A percentile compares a stretch with the other conserved stretches of the same genome.
Conservation (phyloP, 768 basidiomycete genomes). For the Dioszegia crocea region DNA sequence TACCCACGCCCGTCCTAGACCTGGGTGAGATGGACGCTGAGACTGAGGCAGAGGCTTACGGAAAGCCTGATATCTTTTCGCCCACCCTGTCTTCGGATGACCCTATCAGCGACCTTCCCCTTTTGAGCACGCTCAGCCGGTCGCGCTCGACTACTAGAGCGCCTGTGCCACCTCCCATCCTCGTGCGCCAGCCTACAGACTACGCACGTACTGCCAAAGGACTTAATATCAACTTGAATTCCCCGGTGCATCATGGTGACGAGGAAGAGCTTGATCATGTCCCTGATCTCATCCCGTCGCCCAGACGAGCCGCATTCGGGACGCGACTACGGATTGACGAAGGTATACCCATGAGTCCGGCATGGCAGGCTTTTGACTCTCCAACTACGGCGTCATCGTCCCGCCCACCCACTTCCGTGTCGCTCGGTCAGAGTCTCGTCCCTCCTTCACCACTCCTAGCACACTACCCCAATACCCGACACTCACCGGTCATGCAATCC, state of each 20-base stretch:
- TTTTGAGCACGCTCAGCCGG: slow-evolving; percentile 2
- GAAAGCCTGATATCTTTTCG: slow-evolving; percentile 6
- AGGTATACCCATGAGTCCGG: slow-evolving; percentile 6
- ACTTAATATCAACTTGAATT: slow-evolving; percentile 6
- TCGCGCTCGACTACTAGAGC: slow-evolving; percentile 16
- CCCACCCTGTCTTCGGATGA: neutral
- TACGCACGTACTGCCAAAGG: neutral
- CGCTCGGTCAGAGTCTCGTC: neutral
- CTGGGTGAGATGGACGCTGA: neutral
- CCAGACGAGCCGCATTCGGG: slow-evolving; percentile 7
- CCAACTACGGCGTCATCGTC: neutral
- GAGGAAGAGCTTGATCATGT: slow-evolving; percentile 12
- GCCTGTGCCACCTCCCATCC: slow-evolving; percentile 30
- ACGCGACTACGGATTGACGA: neutral
- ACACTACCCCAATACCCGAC: neutral
- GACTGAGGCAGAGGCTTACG: too few relatives aligned
- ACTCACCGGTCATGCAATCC: neutral
- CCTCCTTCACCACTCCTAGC: neutral
- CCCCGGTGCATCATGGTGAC: neutral
- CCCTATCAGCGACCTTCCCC: neutral
- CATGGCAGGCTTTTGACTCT: slow-evolving; percentile 17
- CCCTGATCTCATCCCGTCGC: slow-evolving; percentile 15
- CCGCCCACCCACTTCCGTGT: neutral
- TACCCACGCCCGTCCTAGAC: neutral
- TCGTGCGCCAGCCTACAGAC: slow-evolving; percentile 30